Base-by-base conservation (phyloP, 148 eudicot genomes). In the Rhododendron kiyosumense region DNA sequence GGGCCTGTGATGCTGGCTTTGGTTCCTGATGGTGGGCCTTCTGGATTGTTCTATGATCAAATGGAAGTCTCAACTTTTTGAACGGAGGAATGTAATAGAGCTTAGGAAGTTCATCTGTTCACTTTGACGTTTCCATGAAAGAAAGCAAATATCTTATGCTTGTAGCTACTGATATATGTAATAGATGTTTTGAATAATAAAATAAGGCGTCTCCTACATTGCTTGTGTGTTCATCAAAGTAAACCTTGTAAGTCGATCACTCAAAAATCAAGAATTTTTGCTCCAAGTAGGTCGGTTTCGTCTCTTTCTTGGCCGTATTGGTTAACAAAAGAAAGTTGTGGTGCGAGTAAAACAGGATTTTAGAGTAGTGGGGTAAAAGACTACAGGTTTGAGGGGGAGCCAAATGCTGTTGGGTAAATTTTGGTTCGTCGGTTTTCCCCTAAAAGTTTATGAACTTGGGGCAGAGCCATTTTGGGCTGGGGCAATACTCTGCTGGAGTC, bases 41-140 rank as follows among this genome's bases (percentile, higher is more conserved):
- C 87, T 73, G 74, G 84, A 18, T 24, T 36, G 43, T 86, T 48
- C 45, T 86, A 48, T 17, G 11, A 71, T 71, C 51, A 54, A 67
- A 81, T 81, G 84, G 26, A 73, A 34, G 41, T 28, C 38, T 51
- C 84, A 30, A 38, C 38, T 22, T 84, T 84, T 32, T 84, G 22
- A 74, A 74, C 0, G 22, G 17, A 74, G 43, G 45, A 15, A 74
- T 17, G 22, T 18, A 34, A 74, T 14, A 5, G 0, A 71, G 20
- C 7, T 71, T 28, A 28, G 38, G 38, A 69, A 15, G 7, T 73
- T 32, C 22, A 73, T 73, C 1, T 4, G 14, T 32, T 12, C 73
- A 2, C n/a, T 65, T 26, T 9, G 26, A 26, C 26, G 34, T 67
- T 0, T 63, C 28, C 28, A 67, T 67, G 32, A n/a, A 22, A 22